These are phyloP conservation scores for Haematococcus lacustris DNA, from an alignment of 139 green algal species.

Conservation along the genomic window DNA sequence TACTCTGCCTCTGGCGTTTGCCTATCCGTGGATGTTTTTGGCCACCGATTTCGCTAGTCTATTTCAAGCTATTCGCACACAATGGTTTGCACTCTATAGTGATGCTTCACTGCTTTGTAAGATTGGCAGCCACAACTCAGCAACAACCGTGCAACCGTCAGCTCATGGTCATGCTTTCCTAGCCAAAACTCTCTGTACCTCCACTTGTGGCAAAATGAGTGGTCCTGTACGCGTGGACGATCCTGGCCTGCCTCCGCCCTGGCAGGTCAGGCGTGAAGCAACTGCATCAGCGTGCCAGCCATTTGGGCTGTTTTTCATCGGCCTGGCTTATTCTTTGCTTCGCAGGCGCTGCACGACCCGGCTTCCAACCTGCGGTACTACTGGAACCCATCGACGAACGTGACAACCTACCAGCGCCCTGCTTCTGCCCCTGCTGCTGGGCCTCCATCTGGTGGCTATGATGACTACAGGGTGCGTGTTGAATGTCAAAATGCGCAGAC, in stretches of 20 bases:
- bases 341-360: slow-evolving; percentile 47
- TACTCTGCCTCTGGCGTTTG: too few relatives aligned
- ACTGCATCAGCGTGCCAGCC: background rate
- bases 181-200: background rate
- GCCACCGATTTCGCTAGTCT: too few relatives aligned
- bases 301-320: background rate
- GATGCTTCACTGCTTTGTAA: too few relatives aligned
- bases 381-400: slow-evolving; percentile 76
- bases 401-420: slow-evolving; percentile 66
- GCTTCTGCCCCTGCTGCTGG: background rate
- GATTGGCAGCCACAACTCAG: too few relatives aligned
- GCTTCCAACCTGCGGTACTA: slow-evolving; percentile 59
- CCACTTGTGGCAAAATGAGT: slow-evolving; percentile 15
- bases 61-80: too few relatives aligned
- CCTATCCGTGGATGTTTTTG: too few relatives aligned
- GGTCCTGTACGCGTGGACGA: slow-evolving; percentile 24
- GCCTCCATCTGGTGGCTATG: background rate
- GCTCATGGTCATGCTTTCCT: background rate
- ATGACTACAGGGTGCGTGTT: background rate
- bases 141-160: too few relatives aligned
- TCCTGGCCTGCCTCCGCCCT: slow-evolving; percentile 20
- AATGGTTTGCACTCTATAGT: too few relatives aligned
- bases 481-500: too few relatives aligned
- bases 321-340: background rate
- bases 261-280: slow-evolving; percentile 5